Evolutionary conservation across 495 filamentous ascomycete genomes (phyloP), one percentile per base, ranked within the genome.

Genomic region (Lasiosphaeria ovina): DNA sequence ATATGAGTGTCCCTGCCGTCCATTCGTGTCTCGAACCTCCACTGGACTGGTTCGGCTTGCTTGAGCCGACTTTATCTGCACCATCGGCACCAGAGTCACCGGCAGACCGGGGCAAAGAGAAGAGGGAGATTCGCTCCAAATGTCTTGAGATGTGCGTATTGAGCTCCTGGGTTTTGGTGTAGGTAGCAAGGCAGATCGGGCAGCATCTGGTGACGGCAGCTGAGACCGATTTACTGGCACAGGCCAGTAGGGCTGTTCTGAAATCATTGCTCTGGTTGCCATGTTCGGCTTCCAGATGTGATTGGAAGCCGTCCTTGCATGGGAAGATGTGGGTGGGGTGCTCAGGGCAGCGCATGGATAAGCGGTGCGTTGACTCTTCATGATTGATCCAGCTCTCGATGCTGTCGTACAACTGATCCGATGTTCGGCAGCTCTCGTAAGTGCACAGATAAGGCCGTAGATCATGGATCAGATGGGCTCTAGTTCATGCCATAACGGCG

Each of bases 401-500:
- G 40, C 63, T 65, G 49, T 71, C 66, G 42, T 69, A 72, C 10
- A 69, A 55, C n/a, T 62, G 54, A 17, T 59, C 59, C 14, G 63
- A 51, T 17, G 59, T 55, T 32, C 38, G 5, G 36, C 69, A 72
- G 33, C 66, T 8, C 31, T 60, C 59, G 35, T 62, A 69, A n/a
- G 69, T 72, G 54, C 70, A 72, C 11, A 63, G 31, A 54, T 69
- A 72, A 4, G 69, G 69, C 16, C 61, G 54, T 16, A 72, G 53
- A 57, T 70, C 69, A 40, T 64, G 62, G 35, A 64, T 63, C 6
- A 72, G 35, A 42, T 72, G 69, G 11, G 57, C 36, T 47, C 68
- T 45, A n/a, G 12, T 6, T 10, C 16, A 14, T 45, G 12, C 11
- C 3, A 14, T 3, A 12, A 14, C 4, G 16, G 42, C 11, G 4